Conservation (phyloP, 2,329 filamentous ascomycete genomes). For the Alternaria hordeiaustralica region DNA sequence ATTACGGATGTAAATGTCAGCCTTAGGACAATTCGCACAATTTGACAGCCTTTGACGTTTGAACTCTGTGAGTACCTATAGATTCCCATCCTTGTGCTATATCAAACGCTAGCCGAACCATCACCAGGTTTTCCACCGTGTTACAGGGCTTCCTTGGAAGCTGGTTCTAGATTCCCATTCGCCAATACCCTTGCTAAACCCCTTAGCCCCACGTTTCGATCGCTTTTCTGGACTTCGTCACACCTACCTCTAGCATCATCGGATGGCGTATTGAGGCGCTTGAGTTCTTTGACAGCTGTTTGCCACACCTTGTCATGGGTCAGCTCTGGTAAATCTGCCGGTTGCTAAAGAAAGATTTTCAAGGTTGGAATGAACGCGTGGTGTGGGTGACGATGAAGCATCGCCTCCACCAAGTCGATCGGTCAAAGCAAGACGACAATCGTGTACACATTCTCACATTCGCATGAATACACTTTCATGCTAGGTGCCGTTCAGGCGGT, state of each 20-base stretch:
- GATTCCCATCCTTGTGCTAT: conserved; percentile 33
- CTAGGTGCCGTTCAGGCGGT: conserved; percentile 1
- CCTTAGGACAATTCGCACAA: not conserved
- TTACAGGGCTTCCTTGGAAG: conserved; percentile 13
- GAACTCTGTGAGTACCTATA: conserved; percentile 15
- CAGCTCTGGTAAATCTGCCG: conserved; percentile 1
- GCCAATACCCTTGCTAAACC: conserved; percentile 13
- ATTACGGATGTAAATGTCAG: not conserved
- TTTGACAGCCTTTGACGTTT: not conserved
- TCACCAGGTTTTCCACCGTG: conserved; percentile 12
- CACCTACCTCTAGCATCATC: conserved; percentile 31
- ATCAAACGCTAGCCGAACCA: conserved; percentile 23
- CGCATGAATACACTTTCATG: not conserved
- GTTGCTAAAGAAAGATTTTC: conserved; percentile 18
- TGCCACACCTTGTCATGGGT: conserved; percentile 22
- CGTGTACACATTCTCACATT: not conserved
- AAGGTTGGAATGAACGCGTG: not conserved
- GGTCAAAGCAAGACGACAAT: not conserved
- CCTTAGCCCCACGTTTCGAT: conserved; percentile 19
- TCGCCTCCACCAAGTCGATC: conserved; percentile 4
- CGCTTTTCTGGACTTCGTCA: conserved; percentile 20
- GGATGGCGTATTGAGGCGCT: conserved; percentile 18
- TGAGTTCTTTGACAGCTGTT: conserved; percentile 15
- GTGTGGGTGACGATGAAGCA: conserved; percentile 1
- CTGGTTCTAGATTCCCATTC: conserved; percentile 21